Base-by-base conservation (phyloP, 768 basidiomycete genomes). In the Mycena alexandri region DNA sequence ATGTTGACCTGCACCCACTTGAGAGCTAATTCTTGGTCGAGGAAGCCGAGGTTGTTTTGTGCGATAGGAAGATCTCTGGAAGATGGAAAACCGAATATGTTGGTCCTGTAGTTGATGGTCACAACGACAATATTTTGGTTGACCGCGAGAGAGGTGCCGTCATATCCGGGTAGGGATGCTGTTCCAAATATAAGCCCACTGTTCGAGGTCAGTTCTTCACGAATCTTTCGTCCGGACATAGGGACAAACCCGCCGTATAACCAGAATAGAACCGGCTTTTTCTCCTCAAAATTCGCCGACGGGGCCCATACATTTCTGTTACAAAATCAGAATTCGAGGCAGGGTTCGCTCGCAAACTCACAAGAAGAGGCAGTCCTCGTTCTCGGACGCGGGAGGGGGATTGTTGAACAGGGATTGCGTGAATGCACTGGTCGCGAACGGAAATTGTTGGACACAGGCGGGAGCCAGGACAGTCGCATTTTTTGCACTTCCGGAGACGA, bases 341-440 rank as follows among this genome's bases (percentile, higher is more conserved):
- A 11, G 21, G 51, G 25, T 9, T 25, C 7, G 29, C 7, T 7
- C 11, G 21, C 19, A 16, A 22, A 17, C 63, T 34, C 22, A 66
- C 65, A 66, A 16, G 33, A 66, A 66, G 22, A 66, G 65, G 34
- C 50, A 65, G 25, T 65, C 63, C 43, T 65, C 63, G 41, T 65
- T 47, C 46, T 65, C 63, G 3, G 55, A 56, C 21, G 63, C 22
- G n/a, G 63, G 63, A 2, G 55, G 56, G 9, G 63, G 56, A 14
- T 64, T 46, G 19, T 59, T 65, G 56, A 65, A 65, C 10, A 65
- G 8, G 42, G 21, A 51, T 24, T 65, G 48, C 3, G 33, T 24
- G 14, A 53, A 52, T 17, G 17, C 63, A 14, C 56, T 38, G 6
- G 48, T 58, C 9, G 57, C 50, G 33, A 58, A 58, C 2, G 48